Evolutionary conservation across 768 basidiomycete species (phyloP).

Genomic region (Termitomyces sp.): DNA sequence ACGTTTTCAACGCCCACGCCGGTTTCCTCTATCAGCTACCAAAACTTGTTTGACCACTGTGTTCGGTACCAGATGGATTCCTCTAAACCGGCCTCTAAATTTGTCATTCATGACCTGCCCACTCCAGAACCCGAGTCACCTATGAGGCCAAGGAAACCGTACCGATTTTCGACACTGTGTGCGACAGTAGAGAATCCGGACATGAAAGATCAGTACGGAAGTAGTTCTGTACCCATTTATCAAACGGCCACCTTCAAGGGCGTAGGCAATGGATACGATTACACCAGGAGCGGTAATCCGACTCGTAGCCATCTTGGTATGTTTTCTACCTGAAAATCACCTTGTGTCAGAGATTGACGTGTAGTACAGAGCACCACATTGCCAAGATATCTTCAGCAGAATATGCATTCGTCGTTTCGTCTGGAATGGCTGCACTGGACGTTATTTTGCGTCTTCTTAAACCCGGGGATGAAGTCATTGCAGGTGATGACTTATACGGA

Average conservation of each 20-base stretch:
- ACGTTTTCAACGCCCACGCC: neutral
- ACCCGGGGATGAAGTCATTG: conserved; percentile 92
- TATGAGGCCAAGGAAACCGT: conserved; percentile 58
- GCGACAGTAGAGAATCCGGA: conserved; percentile 89
- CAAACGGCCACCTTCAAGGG: conserved; percentile 99
- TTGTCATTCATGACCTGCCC: conserved; percentile 49
- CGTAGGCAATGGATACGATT: conserved; percentile 84
- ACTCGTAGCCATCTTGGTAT: conserved; percentile 91
- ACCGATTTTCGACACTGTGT: conserved; percentile 86
- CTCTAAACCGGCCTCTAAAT: conserved; percentile 25
- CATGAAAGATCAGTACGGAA: conserved; percentile 93
- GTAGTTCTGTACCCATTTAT: conserved; percentile 94
- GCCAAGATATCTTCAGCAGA: conserved; percentile 93
- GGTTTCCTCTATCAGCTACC: neutral
- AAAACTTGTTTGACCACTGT: conserved; percentile 1
- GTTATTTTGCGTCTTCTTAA: conserved; percentile 91
- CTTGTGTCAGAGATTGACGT: conserved; percentile 1
- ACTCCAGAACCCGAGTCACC: conserved; percentile 84
- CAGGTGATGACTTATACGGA: conserved; percentile 96
- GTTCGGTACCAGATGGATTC: conserved; percentile 24
- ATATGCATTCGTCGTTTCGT: conserved; percentile 89
- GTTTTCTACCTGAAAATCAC: conserved; percentile 12
- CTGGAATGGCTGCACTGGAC: conserved; percentile 98
- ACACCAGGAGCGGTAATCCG: conserved; percentile 92
- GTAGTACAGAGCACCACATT: conserved; percentile 80